Base-by-base conservation (phyloP, 2,329 filamentous ascomycete genomes). In the Fusarium continuum region DNA sequence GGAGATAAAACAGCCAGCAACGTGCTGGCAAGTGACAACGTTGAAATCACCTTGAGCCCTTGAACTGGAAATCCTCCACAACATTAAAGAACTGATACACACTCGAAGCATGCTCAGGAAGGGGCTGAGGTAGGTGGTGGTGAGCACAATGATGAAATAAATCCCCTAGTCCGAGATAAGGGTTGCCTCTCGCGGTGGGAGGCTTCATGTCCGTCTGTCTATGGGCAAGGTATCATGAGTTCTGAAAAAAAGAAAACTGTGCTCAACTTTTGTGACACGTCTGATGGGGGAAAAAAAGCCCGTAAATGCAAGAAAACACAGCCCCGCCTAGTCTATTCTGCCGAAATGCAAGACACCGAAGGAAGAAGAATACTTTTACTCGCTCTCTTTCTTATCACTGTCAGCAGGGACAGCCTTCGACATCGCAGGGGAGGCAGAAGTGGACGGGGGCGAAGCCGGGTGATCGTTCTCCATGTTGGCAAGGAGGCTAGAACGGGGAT, bases 401-500 rank as follows among this genome's bases (percentile, higher is more conserved):
- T 85, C 85, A 61, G 57, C 60, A 23, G 85, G 82, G 61, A 82
- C 82, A 61, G 82, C 83, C 79, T 90, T 91, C 64, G 87, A 79
- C 72, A 89, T 75, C 55, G 85, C 84, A 41, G 89, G 89, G 50
- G 89, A 91, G 54, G 85, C 87, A 64, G 86, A 81, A 43, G 86
- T 84, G 60, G 88, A 89, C 52, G 90, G 88, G 71, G 91, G 90
- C 69, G 90, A 92, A 71, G 85, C 83, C 60, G 83, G 88, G 77
- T 85, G 82, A 73, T 86, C 85, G 68, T 81, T 82, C 71, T 85
- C 88, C 85, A 82, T 84, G 72, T 80, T 86, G 70, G 84, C 85
- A 62, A 88, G 79, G 64, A 86, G 78, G 73, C 85, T 87, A 17
- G 20, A 20, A 40, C 34, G 5, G 17, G 17, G 22, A 11, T 29